Evolutionary conservation across 75 land plant genomes (phyloP), one percentile per base, ranked within the genome.

Genomic region (Isoetes taiwanensis): DNA sequence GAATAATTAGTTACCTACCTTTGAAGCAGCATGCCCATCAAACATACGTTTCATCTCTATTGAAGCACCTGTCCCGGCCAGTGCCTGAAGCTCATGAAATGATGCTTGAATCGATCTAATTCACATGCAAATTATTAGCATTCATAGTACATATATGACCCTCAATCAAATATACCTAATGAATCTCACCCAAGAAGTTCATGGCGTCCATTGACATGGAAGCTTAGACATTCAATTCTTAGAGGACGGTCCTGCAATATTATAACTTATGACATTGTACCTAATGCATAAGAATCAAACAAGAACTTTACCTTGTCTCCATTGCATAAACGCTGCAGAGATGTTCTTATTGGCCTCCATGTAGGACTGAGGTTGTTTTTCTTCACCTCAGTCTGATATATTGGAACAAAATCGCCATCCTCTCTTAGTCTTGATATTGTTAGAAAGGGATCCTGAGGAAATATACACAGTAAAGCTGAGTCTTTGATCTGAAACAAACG

Each of bases 361-460:
- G 28, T 42, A 25, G 96, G 96, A 69, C 75, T 79, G 55, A 85
- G 69, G 54, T 78, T 77, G 59, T 85, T 74, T 16, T 62, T 67
- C n/a, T 82, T 70, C 2, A 82, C 91, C 58, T 90, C 96, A 8
- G 96, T 81, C 71, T 82, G 81, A 56, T 66, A 85, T 30, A 85
- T 60, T 11, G 91, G 83, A 28, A 79, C 39, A 24, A 46, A 24
- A 27, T 11, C 50, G 17, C 86, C 86, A 73, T 43, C 71, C 53
- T 75, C 79, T 0, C 43, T 65, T 32, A 56, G 43, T 58, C 72
- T 90, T 14, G 77, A 85, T 55, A 90, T 73, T 43, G 72, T 76
- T 52, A 90, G 56, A 55, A 85, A 90, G 16, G 96, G 96, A 64
- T 90, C 96, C 96, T 90, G 61, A 35, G 66, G 30, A 21, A 25